Base-by-base conservation (phyloP, 352 stramenopile genomes). In the Globisporangium cystogenes region DNA sequence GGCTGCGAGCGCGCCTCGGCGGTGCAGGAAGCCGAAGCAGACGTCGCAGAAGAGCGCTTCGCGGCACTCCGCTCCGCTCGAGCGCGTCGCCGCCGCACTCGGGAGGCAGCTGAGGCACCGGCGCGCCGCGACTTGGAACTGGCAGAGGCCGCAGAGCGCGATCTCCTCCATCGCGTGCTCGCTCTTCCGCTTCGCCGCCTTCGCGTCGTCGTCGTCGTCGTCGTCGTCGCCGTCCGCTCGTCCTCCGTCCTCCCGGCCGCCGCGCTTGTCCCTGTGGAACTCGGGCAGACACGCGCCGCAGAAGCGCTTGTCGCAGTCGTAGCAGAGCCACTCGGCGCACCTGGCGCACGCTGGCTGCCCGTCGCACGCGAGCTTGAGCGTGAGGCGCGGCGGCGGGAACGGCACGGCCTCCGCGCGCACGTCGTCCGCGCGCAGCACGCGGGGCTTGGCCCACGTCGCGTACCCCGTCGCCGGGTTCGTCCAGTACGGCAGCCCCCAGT, bases 391-490 rank as follows among this genome's bases (percentile, higher is more conserved):
- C 0, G 60, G 45, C 3, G 78, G 76, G 54, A 66, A 86, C 23
- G 78, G 76, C 15, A 90, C 68, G 24, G 60, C 57, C 31, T 87
- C 76, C 0, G 39, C 44, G 0, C 29, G 23, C 18, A 92, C 76
- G 44, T 92, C 79, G n/a, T 76, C 55, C 47, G 80, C 72, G 21
- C 68, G 67, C 8, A 92, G 57, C 0, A 57, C 54, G 0, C 46
- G 48, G 0, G 79, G 78, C 55, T 92, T 92, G 33, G 60, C 57
- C 79, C 82, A 92, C 37, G 82, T 92, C 4, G 75, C 86, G 42
- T 71, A 88, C 0, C 75, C 76, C 3, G 79, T 78, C 1, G 56
- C 62, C 1, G 76, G 82, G 45, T 92, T 89, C 50, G 79, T 63
- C 82, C 82, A 90, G 43, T 90, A 92, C 0, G 79, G 79, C 8